phyloP scores from a whole-genome alignment of 2,329 filamentous ascomycete genomes.

The Venturia effusa region DNA sequence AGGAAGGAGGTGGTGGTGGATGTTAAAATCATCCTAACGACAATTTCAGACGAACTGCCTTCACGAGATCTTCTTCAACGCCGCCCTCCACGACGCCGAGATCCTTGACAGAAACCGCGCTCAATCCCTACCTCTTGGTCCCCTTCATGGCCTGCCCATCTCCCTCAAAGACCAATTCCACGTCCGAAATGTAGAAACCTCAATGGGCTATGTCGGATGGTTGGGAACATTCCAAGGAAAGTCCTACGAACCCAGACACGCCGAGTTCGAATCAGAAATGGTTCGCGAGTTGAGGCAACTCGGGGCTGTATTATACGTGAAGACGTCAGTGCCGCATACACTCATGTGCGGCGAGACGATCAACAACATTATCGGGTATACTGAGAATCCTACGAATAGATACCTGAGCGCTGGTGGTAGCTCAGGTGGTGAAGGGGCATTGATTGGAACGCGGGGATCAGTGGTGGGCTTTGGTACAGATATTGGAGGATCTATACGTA shows the following conservation, averaged over 20 bases:
- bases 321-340: constrained; percentile 47
- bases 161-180: constrained; percentile 41
- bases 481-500: constrained; percentile 30
- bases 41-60: constrained; percentile 23
- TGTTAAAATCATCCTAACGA: background rate
- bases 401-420: constrained; percentile 45
- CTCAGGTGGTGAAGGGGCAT: constrained; percentile 48
- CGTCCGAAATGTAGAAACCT: constrained; percentile 35
- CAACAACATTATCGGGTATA: constrained; percentile 51
- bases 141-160: constrained; percentile 37
- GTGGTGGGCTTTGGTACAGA: constrained; percentile 49
- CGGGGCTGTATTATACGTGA: constrained; percentile 45
- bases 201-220: constrained; percentile 54
- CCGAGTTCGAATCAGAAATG: constrained; percentile 46
- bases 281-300: constrained; percentile 42
- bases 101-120: constrained; percentile 23
- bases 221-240: constrained; percentile 49
- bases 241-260: constrained; percentile 39
- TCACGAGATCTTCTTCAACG: constrained; percentile 40
- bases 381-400: constrained; percentile 46
- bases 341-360: constrained; percentile 48
- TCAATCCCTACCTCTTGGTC: constrained; percentile 24
- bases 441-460: constrained; percentile 43
- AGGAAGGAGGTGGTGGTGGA: background rate
- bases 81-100: constrained; percentile 31